phyloP scores from a whole-genome alignment of 176 grass and related monocot genomes.

The Aegilops tauschii region DNA sequence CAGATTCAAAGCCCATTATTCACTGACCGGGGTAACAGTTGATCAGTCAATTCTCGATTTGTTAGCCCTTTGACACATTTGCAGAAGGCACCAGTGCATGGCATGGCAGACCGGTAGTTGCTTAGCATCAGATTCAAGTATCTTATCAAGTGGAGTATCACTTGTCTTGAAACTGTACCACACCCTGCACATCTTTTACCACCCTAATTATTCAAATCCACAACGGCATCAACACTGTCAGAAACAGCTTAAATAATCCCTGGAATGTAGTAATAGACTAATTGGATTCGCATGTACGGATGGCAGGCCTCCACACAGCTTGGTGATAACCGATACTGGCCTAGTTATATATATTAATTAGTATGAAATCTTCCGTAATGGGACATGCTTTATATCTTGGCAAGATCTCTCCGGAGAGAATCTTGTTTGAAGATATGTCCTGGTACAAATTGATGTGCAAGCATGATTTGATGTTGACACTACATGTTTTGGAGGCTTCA shows the following conservation, averaged over 20 bases:
- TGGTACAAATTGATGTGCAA: background rate
- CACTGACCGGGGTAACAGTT: background rate
- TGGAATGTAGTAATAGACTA: background rate
- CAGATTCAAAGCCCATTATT: background rate
- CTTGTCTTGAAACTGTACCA: background rate
- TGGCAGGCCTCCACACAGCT: background rate
- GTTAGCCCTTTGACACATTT: background rate
- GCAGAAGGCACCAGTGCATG: background rate
- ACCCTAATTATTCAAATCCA: background rate
- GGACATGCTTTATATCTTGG: background rate
- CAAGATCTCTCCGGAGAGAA: slow-evolving; percentile 19
- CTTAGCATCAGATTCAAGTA: background rate
- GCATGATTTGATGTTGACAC: slow-evolving; percentile 32
- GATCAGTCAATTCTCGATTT: background rate
- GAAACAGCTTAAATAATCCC: background rate
- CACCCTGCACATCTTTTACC: background rate
- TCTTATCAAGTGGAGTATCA: background rate
- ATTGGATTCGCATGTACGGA: background rate
- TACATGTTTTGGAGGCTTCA: slow-evolving; percentile 9
- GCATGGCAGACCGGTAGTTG: slow-evolving; percentile 2
- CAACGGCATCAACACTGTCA: background rate
- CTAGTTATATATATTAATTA: background rate
- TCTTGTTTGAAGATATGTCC: slow-evolving; percentile 22
- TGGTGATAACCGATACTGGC: background rate
- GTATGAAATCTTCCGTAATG: background rate